Evolutionary conservation across 106 monocot species (phyloP).

Genomic region (Dioscorea zingiberensis): DNA sequence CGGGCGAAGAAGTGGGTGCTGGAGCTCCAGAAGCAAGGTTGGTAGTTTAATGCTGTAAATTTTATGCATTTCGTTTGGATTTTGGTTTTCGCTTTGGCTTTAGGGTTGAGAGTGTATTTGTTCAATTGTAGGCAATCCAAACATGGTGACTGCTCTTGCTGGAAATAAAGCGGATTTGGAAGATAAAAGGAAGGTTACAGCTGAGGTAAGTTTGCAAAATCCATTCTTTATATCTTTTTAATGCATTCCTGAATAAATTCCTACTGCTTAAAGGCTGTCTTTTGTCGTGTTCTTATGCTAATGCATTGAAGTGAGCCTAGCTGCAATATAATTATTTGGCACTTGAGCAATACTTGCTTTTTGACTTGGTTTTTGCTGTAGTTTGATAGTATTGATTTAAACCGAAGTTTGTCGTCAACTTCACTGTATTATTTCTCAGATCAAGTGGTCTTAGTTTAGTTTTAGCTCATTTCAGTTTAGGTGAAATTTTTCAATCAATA

Average conservation of each 20-base stretch:
- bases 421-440: no score
- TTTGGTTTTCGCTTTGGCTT: background rate
- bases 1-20: conserved; percentile 91
- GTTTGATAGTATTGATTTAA: no score
- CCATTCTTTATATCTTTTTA: background rate
- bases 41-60: background rate
- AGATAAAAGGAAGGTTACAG: conserved; percentile 43
- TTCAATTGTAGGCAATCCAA: conserved; percentile 33
- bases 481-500: no score
- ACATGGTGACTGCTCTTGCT: conserved; percentile 53
- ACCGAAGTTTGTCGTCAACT: no score
- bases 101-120: background rate
- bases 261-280: no score
- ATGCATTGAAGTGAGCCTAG: background rate
- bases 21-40: conserved; percentile 90
- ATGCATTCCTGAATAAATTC: background rate
- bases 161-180: conserved; percentile 54
- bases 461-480: no score
- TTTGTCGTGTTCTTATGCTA: background rate
- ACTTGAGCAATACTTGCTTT: no score
- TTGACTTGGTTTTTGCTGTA: no score
- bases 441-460: no score
- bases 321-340: no score
- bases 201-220: conserved; percentile 25
- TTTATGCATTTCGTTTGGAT: background rate